Percentiles rank a stretch among this genome's conserved stretches.
These are phyloP conservation scores for Clitopilus passeckerianus DNA, from an alignment of 768 basidiomycete species.

Conservation along the genomic window DNA sequence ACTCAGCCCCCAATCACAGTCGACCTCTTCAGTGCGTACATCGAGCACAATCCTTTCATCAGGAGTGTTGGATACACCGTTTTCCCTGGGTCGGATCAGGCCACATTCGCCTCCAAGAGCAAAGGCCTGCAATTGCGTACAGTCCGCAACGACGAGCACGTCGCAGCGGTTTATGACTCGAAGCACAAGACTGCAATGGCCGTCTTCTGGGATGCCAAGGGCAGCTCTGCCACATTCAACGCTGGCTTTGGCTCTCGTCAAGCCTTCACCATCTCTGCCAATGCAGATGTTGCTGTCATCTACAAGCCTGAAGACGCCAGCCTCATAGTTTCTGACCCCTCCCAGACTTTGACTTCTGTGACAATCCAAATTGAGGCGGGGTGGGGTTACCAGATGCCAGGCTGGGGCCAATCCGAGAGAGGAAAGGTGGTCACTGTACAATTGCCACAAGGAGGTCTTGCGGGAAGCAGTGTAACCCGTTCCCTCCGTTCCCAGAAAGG, in stretches of 20 bases:
- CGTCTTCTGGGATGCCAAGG: conserved; percentile 52
- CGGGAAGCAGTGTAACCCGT: conserved; percentile 41
- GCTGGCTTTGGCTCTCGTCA: conserved; percentile 10
- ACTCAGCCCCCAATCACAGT: conserved; percentile 51
- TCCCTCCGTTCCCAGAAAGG: neutral
- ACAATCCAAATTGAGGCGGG: conserved; percentile 26
- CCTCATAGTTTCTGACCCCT: conserved; percentile 62
- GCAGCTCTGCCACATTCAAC: conserved; percentile 36
- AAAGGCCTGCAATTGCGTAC: conserved; percentile 23
- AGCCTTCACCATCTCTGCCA: conserved; percentile 28
- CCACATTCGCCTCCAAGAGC: conserved; percentile 34
- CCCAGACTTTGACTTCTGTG: conserved; percentile 39
- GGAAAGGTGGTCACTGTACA: conserved; percentile 24
- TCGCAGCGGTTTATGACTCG: conserved; percentile 49
- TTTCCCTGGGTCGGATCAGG: conserved; percentile 43
- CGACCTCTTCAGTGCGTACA: conserved; percentile 62
- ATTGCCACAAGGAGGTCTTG: conserved; percentile 42
- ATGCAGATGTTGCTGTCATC: conserved; percentile 39
- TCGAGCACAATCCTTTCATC: conserved; percentile 33
- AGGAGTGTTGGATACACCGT: conserved; percentile 46
- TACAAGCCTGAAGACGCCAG: conserved; percentile 33
- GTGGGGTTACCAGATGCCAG: conserved; percentile 19
- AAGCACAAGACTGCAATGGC: conserved; percentile 34
- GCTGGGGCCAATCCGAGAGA: conserved; percentile 18
- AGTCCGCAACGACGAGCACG: conserved; percentile 39